Base-by-base conservation (phyloP, 176 grass and related monocot genomes). In the Hordeum marinum region DNA sequence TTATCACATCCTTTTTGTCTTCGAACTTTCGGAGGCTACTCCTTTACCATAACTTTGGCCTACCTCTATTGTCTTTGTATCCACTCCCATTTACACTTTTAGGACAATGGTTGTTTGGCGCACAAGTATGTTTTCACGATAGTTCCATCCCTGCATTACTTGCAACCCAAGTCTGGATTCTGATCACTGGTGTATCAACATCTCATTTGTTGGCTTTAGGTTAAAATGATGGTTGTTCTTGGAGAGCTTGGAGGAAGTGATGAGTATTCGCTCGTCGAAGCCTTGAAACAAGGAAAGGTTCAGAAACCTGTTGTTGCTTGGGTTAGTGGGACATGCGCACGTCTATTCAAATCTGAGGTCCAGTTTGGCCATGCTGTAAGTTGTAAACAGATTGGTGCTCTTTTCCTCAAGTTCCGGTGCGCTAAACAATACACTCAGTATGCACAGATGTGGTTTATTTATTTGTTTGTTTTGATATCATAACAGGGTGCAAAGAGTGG, bases 171-270 rank as follows among this genome's bases (percentile, higher is more conserved):
- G 40, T 43, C 41, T 63, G 20, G 58, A 63, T 14, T 43, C 63
- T 71, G 74, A 79, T 26, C 79, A 83, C 78, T 68, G 60, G n/a
- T 80, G 31, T 78, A 71, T 42, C 15, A 74, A 68, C 25, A 80
- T 81, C 12, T 9, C 52, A 57, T 63, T 85, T 78, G 26, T 89
- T 78, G 68, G 84, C 43, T 60, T 87, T 82, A 99, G 96, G 86
- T 99, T 65, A 99, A 96, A 86, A 99, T 99, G 96, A 99, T 99
- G 79, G 93, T 99, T 85, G 93, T 99, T 83, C 94, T 99, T 60
- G 96, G 96, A 8, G 96, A 99, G 91, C 92, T 99, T 81, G 96
- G 96, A 55, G 96, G 96, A 80, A 90, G 67, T 46, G 96, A 99
- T 3, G 96, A 99, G 82, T 99, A 99, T 63, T 99, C 96, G 72